Evolutionary conservation across 768 basidiomycete genomes (phyloP), one percentile per base, ranked within the genome.

Genomic region (Lactifluus subvellereus): DNA sequence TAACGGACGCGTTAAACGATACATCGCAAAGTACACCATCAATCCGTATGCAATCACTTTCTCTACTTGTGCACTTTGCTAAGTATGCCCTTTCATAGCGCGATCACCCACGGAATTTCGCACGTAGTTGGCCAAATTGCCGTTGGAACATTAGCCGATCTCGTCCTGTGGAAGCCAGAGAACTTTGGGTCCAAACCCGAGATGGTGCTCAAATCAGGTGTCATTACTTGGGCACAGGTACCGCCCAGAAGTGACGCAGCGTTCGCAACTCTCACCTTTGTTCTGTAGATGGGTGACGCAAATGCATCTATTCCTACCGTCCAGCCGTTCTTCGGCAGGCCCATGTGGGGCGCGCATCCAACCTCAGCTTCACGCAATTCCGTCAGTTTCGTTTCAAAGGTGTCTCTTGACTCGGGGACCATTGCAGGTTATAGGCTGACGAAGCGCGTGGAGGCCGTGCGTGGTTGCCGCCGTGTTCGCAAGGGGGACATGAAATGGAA

Each of bases 401-500:
- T 82, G 16, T 90, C 91, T 1, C 77, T 94, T 64, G 74, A 75
- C 2, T 76, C 72, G 2, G 87, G 86, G 3, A 79, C 75, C 7
- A 80, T 92, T 68, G 78, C 79, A 2, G 77, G 79, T 0, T 95
- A 95, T 70, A 78, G 79, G 0, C 79, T 98, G 20, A 75, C 80
- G 22, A 95, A 96, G 73, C 80, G 82, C 6, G 74, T 84, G 20
- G 86, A 87, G 66, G 83, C 91, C 0, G 96, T 99, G 50, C 78
- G 77, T 56, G 80, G 81, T 27, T 98, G 96, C 67, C 79, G 94
- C 30, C 75, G 71, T 4, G 78, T 99, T 61, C 82, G 73, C 27
- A 98, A 99, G 80, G 82, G 81, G 71, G 85, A 93, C 70, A 95
- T 98, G 92, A 98, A 97, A 75, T 91, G 86, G 86, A 99, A 99